Evolutionary conservation across 495 filamentous ascomycete genomes (phyloP).

Genomic region (Opeltia flavorubescens): DNA sequence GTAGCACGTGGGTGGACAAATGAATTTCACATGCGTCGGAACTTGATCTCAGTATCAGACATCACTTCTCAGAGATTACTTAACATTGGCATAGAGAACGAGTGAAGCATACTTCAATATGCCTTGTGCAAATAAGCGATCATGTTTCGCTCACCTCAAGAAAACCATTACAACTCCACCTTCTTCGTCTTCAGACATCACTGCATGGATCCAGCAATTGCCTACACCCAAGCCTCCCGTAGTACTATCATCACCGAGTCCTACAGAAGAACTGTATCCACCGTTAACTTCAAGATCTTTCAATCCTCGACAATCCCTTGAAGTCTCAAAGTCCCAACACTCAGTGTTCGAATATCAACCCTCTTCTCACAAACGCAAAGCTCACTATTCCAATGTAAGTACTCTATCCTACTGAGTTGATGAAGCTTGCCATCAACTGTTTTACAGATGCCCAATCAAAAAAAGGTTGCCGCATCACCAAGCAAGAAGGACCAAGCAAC

Average conservation of each 20-base stretch:
- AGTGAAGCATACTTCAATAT: too few species aligned
- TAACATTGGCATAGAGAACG: too few species aligned
- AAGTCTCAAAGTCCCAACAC: background rate
- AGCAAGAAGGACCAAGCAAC: background rate
- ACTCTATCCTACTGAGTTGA: background rate
- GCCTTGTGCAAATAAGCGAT: background rate
- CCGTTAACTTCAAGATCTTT: background rate
- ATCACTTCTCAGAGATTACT: too few species aligned
- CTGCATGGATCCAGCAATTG: background rate
- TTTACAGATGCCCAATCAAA: too few species aligned
- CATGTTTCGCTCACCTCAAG: background rate
- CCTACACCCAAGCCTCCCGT: background rate
- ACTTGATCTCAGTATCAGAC: too few species aligned
- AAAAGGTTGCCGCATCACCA: background rate
- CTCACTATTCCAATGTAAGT: background rate
- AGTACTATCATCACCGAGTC: background rate
- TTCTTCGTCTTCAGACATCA: background rate
- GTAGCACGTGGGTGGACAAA: too few species aligned
- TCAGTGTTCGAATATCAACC: background rate
- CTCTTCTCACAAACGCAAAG: background rate
- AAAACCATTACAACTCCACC: background rate
- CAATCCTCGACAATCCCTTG: background rate
- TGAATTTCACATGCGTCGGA: too few species aligned
- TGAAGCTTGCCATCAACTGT: too few species aligned
- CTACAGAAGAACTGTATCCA: background rate